phyloP scores from a whole-genome alignment of 331 rosid genomes.

The Pyracantha coccinea region DNA sequence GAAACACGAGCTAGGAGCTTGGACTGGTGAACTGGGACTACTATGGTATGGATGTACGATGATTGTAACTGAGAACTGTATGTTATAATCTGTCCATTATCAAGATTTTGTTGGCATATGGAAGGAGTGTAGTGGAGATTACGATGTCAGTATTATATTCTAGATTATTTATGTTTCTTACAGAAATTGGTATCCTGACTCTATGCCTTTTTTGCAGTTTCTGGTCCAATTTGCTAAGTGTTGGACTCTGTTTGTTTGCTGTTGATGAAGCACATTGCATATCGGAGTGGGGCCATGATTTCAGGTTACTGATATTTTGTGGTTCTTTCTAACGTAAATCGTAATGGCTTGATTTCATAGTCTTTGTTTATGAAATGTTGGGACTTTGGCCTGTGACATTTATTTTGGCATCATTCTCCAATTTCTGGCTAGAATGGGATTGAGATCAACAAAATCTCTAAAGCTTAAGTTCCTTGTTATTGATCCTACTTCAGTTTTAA shows the following conservation, averaged over 20 bases:
- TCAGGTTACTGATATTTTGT: conserved; percentile 33
- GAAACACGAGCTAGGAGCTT: neutral
- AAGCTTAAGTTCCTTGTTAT: neutral
- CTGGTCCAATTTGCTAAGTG: conserved; percentile 78
- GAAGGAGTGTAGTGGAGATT: neutral
- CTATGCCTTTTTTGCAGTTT: conserved; percentile 46
- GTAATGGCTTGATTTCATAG: neutral
- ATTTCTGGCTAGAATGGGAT: neutral
- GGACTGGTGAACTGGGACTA: neutral
- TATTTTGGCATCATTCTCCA: neutral
- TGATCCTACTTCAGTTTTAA: neutral
- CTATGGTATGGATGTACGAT: neutral
- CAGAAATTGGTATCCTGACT: conserved; percentile 2
- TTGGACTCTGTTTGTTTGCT: conserved; percentile 77
- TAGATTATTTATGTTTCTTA: neutral
- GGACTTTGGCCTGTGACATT: neutral
- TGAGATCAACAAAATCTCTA: neutral
- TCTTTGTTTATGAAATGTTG: neutral
- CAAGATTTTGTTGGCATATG: neutral
- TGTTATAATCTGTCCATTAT: neutral
- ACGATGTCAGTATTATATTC: neutral
- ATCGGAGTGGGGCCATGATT: conserved; percentile 98
- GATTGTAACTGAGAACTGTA: neutral
- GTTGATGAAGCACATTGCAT: conserved; percentile 97
- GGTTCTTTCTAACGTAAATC: neutral